phyloP scores from a whole-genome alignment of 306 rosid species.

The Vachellia collinsii region DNA sequence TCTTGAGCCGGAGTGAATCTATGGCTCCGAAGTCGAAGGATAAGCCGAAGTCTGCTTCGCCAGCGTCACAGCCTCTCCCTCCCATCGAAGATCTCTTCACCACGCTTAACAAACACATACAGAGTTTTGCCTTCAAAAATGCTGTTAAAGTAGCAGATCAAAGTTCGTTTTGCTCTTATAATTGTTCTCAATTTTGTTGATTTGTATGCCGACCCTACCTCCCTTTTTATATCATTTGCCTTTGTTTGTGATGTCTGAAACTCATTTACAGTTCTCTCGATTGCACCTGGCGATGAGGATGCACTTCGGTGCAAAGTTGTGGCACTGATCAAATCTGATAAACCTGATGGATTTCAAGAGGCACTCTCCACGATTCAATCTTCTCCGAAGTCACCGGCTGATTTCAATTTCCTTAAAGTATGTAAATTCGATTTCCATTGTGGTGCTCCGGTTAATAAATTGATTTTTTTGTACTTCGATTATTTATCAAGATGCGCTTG shows the following conservation, averaged over 20 bases:
- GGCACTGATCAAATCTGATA: conserved; percentile 76
- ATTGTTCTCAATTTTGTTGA: background rate
- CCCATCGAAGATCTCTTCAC: conserved; percentile 87
- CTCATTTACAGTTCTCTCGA: conserved; percentile 61
- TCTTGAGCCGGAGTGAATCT: background rate
- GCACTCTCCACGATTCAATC: conserved; percentile 72
- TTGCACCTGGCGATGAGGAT: conserved; percentile 77
- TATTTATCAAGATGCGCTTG: background rate
- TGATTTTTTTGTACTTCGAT: background rate
- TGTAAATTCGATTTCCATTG: background rate
- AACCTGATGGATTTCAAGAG: conserved; percentile 60
- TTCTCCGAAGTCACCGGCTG: conserved; percentile 43
- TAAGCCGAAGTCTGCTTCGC: conserved; percentile 52
- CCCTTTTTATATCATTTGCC: background rate
- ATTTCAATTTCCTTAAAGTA: conserved; percentile 78
- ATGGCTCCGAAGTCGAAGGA: conserved; percentile 89
- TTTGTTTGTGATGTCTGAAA: background rate
- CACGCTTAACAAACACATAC: conserved; percentile 71
- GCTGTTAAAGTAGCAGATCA: conserved; percentile 88
- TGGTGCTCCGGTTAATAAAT: background rate
- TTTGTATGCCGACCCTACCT: background rate
- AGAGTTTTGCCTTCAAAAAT: conserved; percentile 59
- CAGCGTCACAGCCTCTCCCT: conserved; percentile 65
- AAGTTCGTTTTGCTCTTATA: conserved; percentile 46
- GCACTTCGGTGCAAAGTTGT: conserved; percentile 87